These are phyloP conservation scores for Ceratocystis cacaofunesta DNA, from an alignment of 2,329 filamentous ascomycete species.

Conservation along the genomic window DNA sequence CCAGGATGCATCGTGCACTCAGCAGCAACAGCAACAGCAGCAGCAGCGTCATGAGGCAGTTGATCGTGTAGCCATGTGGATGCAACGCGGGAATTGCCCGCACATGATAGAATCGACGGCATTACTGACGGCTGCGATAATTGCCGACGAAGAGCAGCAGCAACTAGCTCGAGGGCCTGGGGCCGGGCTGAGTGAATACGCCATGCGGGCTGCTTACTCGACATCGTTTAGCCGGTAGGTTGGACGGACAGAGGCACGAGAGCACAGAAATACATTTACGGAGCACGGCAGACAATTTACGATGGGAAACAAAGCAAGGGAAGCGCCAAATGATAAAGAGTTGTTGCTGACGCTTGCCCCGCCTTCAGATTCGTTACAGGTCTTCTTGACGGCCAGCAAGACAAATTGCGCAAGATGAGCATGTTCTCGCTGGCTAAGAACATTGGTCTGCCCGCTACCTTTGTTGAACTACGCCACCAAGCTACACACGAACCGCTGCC, in stretches of 20 bases:
- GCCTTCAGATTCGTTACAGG: conserved; percentile 58
- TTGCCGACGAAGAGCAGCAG: conserved; percentile 41
- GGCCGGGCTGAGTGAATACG: conserved; percentile 37
- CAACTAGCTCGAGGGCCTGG: conserved; percentile 12
- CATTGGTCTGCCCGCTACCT: conserved; percentile 56
- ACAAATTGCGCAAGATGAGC: conserved; percentile 50
- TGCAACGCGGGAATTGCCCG: conserved; percentile 58
- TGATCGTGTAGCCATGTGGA: conserved; percentile 50
- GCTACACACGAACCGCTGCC: conserved; percentile 82
- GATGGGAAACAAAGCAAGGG: not conserved
- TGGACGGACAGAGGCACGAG: not conserved
- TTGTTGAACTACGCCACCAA: conserved; percentile 81
- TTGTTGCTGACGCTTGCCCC: not conserved
- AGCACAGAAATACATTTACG: not conserved
- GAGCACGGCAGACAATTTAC: too few relatives aligned
- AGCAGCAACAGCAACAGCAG: not conserved
- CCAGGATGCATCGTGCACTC: conserved; percentile 1
- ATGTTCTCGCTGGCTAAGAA: conserved; percentile 59
- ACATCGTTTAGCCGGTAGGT: conserved; percentile 59
- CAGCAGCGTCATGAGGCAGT: conserved; percentile 30
- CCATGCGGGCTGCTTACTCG: conserved; percentile 54
- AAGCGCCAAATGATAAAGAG: not conserved
- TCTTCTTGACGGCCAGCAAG: conserved; percentile 58
- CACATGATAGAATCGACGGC: conserved; percentile 69
- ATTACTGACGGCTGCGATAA: conserved; percentile 51